These are phyloP conservation scores for Erodium chrysanthum DNA, from an alignment of 441 rosid species.

Conservation along the genomic window DNA sequence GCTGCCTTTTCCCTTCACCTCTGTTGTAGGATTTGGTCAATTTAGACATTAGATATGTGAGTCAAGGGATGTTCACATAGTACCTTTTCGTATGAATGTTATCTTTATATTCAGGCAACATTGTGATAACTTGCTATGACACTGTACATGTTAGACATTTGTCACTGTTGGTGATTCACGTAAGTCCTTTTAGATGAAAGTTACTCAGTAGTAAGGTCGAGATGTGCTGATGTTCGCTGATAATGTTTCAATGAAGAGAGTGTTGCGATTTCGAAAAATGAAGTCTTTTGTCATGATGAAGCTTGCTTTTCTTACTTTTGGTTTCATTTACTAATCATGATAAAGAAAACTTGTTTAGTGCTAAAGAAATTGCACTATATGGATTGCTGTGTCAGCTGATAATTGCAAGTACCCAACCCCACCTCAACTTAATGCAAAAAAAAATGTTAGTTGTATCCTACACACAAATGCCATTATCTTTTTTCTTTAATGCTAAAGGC, in stretches of 20 bases:
- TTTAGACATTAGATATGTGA: conserved; percentile 1
- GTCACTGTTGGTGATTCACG: neutral
- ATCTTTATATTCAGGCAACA: neutral
- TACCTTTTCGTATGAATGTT: neutral
- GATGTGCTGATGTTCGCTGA: neutral
- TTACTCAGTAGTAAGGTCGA: neutral
- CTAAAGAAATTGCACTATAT: conserved; percentile 1
- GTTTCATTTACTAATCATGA: conserved; percentile 3
- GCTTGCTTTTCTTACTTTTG: neutral
- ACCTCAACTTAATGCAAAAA: conserved; percentile 6
- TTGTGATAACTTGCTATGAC: neutral
- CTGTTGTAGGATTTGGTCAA: conserved; percentile 6
- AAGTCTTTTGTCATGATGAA: neutral
- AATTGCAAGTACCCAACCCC: conserved; percentile 17
- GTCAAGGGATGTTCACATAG: neutral
- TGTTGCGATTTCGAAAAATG: neutral
- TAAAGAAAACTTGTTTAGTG: conserved; percentile 10
- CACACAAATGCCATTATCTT: conserved; percentile 14
- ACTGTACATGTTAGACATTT: neutral
- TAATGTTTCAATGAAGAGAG: neutral
- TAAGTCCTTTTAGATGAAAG: neutral
- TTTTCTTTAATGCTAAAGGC: conserved; percentile 3
- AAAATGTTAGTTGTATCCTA: conserved; percentile 6
- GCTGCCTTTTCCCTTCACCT: conserved; percentile 9
- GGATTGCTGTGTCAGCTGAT: conserved; percentile 19